Evolutionary conservation across 495 filamentous ascomycete genomes (phyloP).

Genomic region (Trichoderma gamsii): DNA sequence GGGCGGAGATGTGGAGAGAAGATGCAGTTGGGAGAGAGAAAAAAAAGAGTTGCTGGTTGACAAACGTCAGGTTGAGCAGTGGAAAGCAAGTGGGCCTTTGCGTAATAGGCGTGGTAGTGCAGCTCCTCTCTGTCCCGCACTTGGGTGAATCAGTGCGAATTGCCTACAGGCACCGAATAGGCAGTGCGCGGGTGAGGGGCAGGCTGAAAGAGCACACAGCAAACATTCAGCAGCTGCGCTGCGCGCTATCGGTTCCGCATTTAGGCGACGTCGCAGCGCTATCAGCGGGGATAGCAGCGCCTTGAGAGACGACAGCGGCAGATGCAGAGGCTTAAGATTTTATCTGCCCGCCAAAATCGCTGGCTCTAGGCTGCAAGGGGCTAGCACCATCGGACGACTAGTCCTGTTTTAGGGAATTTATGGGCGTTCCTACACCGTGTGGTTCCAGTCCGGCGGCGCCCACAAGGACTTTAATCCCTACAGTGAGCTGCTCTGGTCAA

Average conservation of each 20-base stretch:
- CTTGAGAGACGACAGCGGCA: background rate
- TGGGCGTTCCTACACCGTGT: background rate
- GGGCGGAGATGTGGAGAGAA: conserved; percentile 11
- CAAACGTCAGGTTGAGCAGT: conserved; percentile 12
- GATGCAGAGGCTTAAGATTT: background rate
- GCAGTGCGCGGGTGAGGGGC: background rate
- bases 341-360: background rate
- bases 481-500: too few species aligned
- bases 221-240: background rate
- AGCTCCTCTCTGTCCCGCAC: conserved; percentile 12
- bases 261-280: background rate
- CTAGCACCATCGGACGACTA: background rate
- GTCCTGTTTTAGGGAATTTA: background rate
- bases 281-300: background rate
- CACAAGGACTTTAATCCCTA: background rate
- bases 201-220: background rate
- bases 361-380: background rate
- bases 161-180: background rate
- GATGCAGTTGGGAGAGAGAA: conserved; percentile 12
- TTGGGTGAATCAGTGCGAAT: conserved; percentile 5
- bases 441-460: background rate
- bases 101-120: conserved; percentile 15
- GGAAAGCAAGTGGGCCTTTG: conserved; percentile 15
- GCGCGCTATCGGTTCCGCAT: background rate
- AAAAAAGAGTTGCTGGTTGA: conserved; percentile 14